These are phyloP conservation scores for Malus hybrid DNA, from an alignment of 331 rosid genomes.

Conservation along the genomic window DNA sequence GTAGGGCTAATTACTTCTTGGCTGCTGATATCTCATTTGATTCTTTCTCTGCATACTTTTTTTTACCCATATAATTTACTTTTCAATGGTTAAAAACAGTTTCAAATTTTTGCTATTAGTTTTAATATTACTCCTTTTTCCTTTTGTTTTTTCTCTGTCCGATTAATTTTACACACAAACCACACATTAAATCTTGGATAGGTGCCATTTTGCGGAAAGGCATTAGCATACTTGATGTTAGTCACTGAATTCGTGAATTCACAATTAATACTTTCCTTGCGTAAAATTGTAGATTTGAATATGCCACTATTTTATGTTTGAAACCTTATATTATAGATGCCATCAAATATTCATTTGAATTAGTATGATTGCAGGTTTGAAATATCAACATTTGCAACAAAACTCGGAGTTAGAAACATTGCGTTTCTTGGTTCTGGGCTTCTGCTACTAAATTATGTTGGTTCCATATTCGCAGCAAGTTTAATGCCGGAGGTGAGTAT, in stretches of 20 bases:
- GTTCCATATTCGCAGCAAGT: constrained; percentile 66
- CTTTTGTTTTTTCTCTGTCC: not conserved
- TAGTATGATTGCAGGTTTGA: constrained; percentile 52
- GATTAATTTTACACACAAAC: not conserved
- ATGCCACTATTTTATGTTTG: not conserved
- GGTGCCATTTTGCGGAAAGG: not conserved
- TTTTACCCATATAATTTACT: not conserved
- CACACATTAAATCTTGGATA: not conserved
- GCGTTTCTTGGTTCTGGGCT: constrained; percentile 92
- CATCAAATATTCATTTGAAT: not conserved
- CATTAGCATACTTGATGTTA: not conserved
- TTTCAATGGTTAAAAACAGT: not conserved
- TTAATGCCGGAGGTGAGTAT: constrained; percentile 69
- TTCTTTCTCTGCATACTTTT: not conserved
- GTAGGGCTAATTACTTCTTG: constrained; percentile 7
- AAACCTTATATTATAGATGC: not conserved
- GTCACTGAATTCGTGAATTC: not conserved
- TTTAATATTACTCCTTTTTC: not conserved
- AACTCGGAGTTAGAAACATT: constrained; percentile 85
- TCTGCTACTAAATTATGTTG: constrained; percentile 68
- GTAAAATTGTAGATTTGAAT: not conserved
- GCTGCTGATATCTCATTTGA: constrained; percentile 3
- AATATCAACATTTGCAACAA: constrained; percentile 92
- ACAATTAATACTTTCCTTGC: not conserved
- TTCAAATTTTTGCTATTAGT: not conserved